Conservation (phyloP, 768 basidiomycete genomes). For the Tubosaeta brunneosetosa region DNA sequence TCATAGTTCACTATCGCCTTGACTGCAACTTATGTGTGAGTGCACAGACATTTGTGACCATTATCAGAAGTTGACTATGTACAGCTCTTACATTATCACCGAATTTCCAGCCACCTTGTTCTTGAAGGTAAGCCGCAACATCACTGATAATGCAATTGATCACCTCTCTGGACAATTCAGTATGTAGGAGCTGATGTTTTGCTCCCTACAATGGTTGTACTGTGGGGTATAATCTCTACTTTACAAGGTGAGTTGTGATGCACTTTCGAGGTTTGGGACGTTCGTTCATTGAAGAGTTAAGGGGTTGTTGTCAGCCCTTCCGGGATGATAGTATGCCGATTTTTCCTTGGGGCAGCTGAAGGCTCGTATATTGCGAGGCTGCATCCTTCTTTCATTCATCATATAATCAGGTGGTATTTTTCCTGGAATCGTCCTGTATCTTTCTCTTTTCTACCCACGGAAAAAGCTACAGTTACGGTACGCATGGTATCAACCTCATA, state of each 20-base stretch:
- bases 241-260: conserved; percentile 44
- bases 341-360: conserved; percentile 52
- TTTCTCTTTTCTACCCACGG: conserved; percentile 46
- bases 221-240: conserved; percentile 61
- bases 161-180: conserved; percentile 12
- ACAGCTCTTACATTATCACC: conserved; percentile 46
- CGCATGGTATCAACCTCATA: not conserved
- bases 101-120: conserved; percentile 59
- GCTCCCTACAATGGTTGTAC: conserved; percentile 54
- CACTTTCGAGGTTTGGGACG: not conserved
- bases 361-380: conserved; percentile 31
- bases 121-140: conserved; percentile 37
- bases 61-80: not conserved
- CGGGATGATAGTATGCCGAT: conserved; percentile 49
- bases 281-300: conserved; percentile 13
- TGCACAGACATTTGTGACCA: not conserved
- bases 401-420: conserved; percentile 44
- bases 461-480: conserved; percentile 22
- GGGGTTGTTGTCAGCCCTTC: conserved; percentile 45
- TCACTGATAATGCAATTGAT: not conserved
- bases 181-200: conserved; percentile 48
- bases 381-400: not conserved
- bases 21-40: conserved; percentile 26
- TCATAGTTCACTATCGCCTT: conserved; percentile 32
- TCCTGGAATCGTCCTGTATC: conserved; percentile 53